A percentile compares a stretch with the other conserved stretches of the same genome.
phyloP scores from a whole-genome alignment of 129 eudicot species.

The Silybum marianum region DNA sequence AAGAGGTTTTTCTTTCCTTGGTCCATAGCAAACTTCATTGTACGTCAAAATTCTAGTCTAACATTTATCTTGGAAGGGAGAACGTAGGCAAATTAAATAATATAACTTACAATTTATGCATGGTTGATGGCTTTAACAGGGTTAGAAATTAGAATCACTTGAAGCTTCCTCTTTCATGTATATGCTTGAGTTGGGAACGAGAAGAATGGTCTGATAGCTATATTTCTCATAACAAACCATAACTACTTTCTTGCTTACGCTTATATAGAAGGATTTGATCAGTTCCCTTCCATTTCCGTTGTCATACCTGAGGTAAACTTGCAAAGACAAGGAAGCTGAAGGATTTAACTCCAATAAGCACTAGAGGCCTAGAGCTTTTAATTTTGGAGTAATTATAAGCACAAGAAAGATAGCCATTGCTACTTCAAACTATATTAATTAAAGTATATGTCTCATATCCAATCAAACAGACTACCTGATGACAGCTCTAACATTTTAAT shows the following conservation, averaged over 20 bases:
- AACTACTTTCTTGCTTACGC: not conserved
- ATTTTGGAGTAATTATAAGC: not conserved
- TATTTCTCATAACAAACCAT: not conserved
- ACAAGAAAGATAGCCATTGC: not conserved
- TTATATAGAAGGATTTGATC: not conserved
- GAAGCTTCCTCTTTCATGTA: too few relatives aligned
- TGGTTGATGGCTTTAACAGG: too few relatives aligned
- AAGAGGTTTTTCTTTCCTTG: not conserved
- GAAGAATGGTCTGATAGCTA: too few relatives aligned
- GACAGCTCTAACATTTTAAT: too few relatives aligned
- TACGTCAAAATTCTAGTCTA: not conserved
- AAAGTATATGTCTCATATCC: too few relatives aligned
- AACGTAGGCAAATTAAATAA: too few relatives aligned
- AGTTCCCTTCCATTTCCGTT: not conserved
- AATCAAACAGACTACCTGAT: too few relatives aligned
- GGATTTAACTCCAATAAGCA: not conserved
- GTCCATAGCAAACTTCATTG: not conserved
- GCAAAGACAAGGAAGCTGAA: not conserved
- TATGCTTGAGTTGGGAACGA: too few relatives aligned
- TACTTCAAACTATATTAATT: not conserved
- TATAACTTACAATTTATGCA: too few relatives aligned
- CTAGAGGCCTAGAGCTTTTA: not conserved
- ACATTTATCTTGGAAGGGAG: too few relatives aligned
- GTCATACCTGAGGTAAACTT: not conserved
- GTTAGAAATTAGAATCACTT: too few relatives aligned